Evolutionary conservation across 768 basidiomycete species (phyloP), one percentile per base, ranked within the genome.

Genomic region (Boletales sp.): DNA sequence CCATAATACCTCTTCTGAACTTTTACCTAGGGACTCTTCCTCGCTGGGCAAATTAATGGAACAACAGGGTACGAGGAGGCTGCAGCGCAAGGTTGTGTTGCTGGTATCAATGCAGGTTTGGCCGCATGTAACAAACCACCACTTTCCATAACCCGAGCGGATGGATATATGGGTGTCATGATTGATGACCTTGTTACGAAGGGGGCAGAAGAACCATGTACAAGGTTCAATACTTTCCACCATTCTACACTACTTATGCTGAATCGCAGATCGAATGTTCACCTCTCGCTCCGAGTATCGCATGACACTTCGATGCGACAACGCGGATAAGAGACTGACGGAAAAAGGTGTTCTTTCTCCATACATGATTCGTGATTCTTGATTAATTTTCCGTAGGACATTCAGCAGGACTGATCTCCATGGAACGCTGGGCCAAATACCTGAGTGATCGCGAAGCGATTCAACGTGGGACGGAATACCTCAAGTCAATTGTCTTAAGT

Each of bases 51-150:
- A 66, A 94, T 94, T 59, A 94, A 94, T 57, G 87, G 87, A 11
- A 95, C 93, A 1, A 95, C 93, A 2, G 93, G 93, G 5, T 95
- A 95, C 63, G 93, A 95, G 64, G 93, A 95, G 70, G 93, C 93
- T 2, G 93, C 90, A 2, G 90, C 89, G 4, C 93, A 94, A 64
- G 93, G 93, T 9, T 72, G 82, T n/a, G 69, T 95, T 0, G 93
- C 92, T 1, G 92, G 93, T 2, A 83, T 90, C 44, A 94, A 95
- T 48, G 93, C 93, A 0, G 93, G 90, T 0, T 74, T 92, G 3
- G 71, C 81, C 0, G 83, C 89, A 8, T 72, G 74, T 4, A 62
- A 70, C 13, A 74, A 71, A 36, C 72, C 80, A 1, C 80, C 86
- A 0, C 64, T 95, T 15, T 59, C 83, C 3, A 64, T 94, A 31